These are phyloP conservation scores for Vanilla planifolia DNA, from an alignment of 106 monocot genomes.

Conservation along the genomic window DNA sequence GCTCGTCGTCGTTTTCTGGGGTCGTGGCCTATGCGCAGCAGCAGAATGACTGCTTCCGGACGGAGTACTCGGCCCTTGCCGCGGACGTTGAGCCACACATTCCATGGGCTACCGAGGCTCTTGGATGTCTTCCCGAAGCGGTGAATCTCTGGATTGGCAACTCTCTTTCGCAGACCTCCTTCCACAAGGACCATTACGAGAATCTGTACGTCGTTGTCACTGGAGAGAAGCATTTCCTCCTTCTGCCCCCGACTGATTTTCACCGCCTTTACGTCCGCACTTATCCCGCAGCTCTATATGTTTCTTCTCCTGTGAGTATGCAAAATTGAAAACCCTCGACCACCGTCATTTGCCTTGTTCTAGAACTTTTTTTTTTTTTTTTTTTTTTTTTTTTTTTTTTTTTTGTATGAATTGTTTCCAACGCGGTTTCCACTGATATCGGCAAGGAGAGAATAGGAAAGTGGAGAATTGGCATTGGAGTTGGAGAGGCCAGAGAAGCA, in stretches of 20 bases:
- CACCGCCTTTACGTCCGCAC: conserved; percentile 70
- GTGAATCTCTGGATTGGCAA: conserved; percentile 93
- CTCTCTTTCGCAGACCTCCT: conserved; percentile 60
- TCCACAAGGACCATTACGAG: conserved; percentile 98
- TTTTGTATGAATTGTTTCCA: too few relatives aligned
- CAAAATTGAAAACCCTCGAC: too few relatives aligned
- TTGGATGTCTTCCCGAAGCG: conserved; percentile 73
- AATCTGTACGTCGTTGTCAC: conserved; percentile 78
- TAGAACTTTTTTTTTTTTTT: not conserved
- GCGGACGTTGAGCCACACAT: conserved; percentile 69
- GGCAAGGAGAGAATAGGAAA: not conserved
- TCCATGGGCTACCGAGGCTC: conserved; percentile 72
- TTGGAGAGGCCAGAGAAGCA: conserved; percentile 44
- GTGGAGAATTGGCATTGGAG: conserved; percentile 42
- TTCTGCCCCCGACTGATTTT: conserved; percentile 80
- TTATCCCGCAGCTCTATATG: conserved; percentile 66
- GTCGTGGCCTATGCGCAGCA: conserved; percentile 79
- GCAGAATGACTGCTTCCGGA: conserved; percentile 84
- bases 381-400: too few relatives aligned
- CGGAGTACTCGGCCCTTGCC: conserved; percentile 56
- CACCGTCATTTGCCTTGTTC: too few relatives aligned
- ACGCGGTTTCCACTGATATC: too few relatives aligned
- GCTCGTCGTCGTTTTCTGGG: conserved; percentile 15
- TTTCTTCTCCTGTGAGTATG: not conserved
- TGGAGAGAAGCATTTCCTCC: conserved; percentile 82